Percentiles rank a stretch among this genome's conserved stretches.
Evolutionary conservation across 2,329 filamentous ascomycete species (phyloP).

Genomic region (Hysterium pulicare): DNA sequence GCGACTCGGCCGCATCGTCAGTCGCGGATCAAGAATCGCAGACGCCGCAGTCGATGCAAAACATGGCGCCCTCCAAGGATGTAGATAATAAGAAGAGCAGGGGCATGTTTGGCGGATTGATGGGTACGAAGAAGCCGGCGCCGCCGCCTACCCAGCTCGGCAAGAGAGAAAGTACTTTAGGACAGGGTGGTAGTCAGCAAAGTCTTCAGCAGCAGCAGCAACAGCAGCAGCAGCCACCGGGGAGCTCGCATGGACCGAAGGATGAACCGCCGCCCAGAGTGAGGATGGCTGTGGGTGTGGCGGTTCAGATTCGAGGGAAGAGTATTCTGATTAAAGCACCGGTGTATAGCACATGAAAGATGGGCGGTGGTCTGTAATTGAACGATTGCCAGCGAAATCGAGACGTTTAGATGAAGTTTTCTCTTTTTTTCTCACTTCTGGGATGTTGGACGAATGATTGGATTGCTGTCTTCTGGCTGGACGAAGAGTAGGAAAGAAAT

Average conservation of each 20-base stretch:
- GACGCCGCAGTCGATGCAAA: constrained; percentile 17
- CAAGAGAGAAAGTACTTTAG: constrained; percentile 37
- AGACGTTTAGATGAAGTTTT: background rate
- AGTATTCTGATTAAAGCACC: constrained; percentile 50
- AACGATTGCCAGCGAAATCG: background rate
- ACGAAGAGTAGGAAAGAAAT: background rate
- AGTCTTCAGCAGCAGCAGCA: constrained; percentile 26
- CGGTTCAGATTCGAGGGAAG: constrained; percentile 48
- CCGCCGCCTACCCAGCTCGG: constrained; percentile 29
- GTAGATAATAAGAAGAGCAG: constrained; percentile 33
- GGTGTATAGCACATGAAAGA: constrained; percentile 38
- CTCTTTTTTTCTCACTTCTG: background rate
- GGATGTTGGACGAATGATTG: background rate
- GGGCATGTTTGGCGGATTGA: constrained; percentile 44
- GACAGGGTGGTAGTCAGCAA: constrained; percentile 34
- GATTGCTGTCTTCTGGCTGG: background rate
- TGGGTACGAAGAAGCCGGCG: constrained; percentile 40
- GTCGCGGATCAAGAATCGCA: constrained; percentile 26
- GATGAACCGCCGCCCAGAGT: constrained; percentile 43
- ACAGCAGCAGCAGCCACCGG: constrained; percentile 33
- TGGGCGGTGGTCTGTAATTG: background rate
- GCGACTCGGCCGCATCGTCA: constrained; percentile 13
- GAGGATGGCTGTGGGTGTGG: constrained; percentile 46
- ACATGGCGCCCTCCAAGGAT: constrained; percentile 15
- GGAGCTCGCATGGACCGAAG: constrained; percentile 40